These are phyloP conservation scores for Ceratobasidium sp. DNA, from an alignment of 1,284 basidiomycete species.

Conservation along the genomic window DNA sequence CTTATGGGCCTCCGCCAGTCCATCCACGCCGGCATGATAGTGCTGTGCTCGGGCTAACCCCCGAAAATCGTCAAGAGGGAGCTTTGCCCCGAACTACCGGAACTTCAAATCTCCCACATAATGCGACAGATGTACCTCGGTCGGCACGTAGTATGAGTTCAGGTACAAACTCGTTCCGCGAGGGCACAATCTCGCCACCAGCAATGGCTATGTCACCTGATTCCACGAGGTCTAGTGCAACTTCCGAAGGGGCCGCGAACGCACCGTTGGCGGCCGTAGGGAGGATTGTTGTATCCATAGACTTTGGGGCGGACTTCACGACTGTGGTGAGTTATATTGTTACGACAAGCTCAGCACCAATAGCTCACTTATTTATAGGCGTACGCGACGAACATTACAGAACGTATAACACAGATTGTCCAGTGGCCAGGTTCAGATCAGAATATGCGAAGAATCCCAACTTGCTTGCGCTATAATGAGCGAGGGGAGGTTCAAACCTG, in stretches of 20 bases:
- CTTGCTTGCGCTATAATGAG: conserved; percentile 81
- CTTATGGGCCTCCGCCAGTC: not conserved
- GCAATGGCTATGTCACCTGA: not conserved
- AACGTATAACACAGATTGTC: conserved; percentile 78
- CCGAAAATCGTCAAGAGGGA: not conserved
- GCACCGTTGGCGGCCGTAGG: conserved; percentile 40
- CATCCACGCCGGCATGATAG: not conserved
- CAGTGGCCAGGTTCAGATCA: conserved; percentile 84
- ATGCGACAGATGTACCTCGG: not conserved
- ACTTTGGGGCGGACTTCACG: conserved; percentile 89
- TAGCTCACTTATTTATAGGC: conserved; percentile 58
- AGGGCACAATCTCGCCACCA: conserved; percentile 15
- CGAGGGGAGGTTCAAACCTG: conserved; percentile 77
- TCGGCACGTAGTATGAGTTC: not conserved
- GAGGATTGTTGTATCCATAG: conserved; percentile 79
- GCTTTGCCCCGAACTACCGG: not conserved
- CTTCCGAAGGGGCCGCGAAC: conserved; percentile 18
- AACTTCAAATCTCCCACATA: not conserved
- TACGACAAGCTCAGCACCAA: not conserved
- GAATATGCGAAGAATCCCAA: conserved; percentile 85
- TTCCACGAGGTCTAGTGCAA: not conserved
- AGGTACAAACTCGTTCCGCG: not conserved
- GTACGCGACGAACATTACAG: conserved; percentile 82
- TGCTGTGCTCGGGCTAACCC: not conserved
- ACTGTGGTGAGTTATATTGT: conserved; percentile 72